These are phyloP conservation scores for Vanrija sp. DNA, from an alignment of 1,284 basidiomycete genomes.

Conservation along the genomic window DNA sequence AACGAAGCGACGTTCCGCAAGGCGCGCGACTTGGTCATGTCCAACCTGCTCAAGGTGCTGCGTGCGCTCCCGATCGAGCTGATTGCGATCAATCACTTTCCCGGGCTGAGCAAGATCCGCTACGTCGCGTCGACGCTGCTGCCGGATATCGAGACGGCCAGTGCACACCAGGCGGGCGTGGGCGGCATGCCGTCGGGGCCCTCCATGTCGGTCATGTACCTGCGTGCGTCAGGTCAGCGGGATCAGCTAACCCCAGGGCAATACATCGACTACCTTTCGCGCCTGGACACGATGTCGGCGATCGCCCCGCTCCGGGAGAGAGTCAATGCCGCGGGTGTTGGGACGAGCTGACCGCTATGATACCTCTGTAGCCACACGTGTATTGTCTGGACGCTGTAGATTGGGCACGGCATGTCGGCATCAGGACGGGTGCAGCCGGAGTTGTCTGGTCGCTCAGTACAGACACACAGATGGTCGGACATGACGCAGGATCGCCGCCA, in stretches of 20 bases:
- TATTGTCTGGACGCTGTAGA: no score
- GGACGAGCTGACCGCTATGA: no score
- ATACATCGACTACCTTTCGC: conserved; percentile 1
- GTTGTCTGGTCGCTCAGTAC: no score
- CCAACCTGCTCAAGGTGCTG: background rate
- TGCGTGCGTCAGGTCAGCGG: background rate
- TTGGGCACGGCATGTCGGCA: no score
- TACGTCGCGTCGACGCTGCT: conserved; percentile 81
- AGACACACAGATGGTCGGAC: no score
- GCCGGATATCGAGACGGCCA: conserved; percentile 50
- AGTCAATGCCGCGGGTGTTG: no score
- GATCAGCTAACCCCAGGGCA: background rate
- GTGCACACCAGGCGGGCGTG: no score
- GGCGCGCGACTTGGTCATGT: background rate
- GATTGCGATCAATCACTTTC: conserved; percentile 66
- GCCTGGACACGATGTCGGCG: background rate
- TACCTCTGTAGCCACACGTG: no score
- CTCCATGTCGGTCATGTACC: background rate
- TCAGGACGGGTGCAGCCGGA: no score
- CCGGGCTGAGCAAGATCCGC: conserved; percentile 73
- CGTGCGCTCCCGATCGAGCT: background rate
- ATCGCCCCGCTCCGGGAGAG: no score
- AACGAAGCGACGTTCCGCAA: background rate
- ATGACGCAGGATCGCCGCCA: no score
- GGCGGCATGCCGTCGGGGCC: background rate